Base-by-base conservation (phyloP, 176 grass and related monocot genomes). In the Carex myosuroides region DNA sequence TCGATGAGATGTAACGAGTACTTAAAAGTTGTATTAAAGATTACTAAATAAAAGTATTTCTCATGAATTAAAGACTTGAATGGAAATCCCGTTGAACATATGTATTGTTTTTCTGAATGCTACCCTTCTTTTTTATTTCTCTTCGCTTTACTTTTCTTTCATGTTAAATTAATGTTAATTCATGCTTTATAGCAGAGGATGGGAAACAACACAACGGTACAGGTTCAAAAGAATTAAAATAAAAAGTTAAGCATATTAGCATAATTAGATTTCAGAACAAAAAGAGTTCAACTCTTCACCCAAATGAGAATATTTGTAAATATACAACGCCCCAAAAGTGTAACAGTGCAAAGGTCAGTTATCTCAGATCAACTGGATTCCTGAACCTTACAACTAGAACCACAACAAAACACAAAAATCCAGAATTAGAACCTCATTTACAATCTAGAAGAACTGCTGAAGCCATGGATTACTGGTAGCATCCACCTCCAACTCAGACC, bases 401-500 rank as follows among this genome's bases (percentile, higher is more conserved):
- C 24, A 2, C 24, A 72, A 21, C 16, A 53, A 82, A 82, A 54
- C 80, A 82, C 80, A 54, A 53, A 53, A 57, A 18, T 24, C 16
- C 79, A 81, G n/a, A 63, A 81, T 21, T 44, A 62, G 56, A 60
- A 44, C 79, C 37, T 63, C 13, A 13, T 58, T 52, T 74, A 60
- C 60, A 82, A 50, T 87, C 91, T 70, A 94, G 82, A 94, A 89
- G 52, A 93, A 94, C 89, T 98, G 95, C 69, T 89, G 85, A 33
- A 98, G 95, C 95, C 95, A 98, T 66, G 95, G 92, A 89, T 87
- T 90, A 22, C 73, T 76, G 9, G 67, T 46, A 56, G 92, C 85
- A 61, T 98, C 95, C 79, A 93, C 90, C 89, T 93, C 82, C 39
- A 98, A 84, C 24, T 91, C 88, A 2, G 61, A 86, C 86, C 81